phyloP scores from a whole-genome alignment of 805 yeast genomes.

The Starmerella stigmatis region DNA sequence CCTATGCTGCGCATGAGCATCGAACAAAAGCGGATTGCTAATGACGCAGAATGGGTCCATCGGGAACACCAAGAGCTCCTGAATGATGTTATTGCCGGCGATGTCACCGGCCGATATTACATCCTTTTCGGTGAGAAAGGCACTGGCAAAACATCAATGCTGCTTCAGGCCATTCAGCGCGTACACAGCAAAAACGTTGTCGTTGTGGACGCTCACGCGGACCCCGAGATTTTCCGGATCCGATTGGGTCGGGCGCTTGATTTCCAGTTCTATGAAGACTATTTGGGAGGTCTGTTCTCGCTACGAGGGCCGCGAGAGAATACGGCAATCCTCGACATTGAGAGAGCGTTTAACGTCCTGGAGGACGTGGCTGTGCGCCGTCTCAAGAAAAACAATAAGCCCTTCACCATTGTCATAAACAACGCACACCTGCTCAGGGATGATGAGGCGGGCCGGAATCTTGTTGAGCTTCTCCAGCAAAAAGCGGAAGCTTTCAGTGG shows the following conservation, averaged over 20 bases:
- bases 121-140: slow-evolving; percentile 76
- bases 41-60: slow-evolving; percentile 47
- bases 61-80: slow-evolving; percentile 56
- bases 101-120: slow-evolving; percentile 57
- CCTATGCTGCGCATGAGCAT: slow-evolving; percentile 51
- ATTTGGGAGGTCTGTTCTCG: slow-evolving; percentile 69
- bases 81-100: slow-evolving; percentile 57
- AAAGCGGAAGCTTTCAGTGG: slow-evolving; percentile 73
- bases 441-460: slow-evolving; percentile 59
- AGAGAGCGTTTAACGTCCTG: slow-evolving; percentile 64
- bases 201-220: slow-evolving; percentile 71
- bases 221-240: slow-evolving; percentile 70
- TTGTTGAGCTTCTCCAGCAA: slow-evolving; percentile 68
- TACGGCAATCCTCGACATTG: slow-evolving; percentile 59
- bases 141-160: slow-evolving; percentile 70
- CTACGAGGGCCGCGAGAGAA: slow-evolving; percentile 79
- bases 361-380: slow-evolving; percentile 57
- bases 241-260: slow-evolving; percentile 66
- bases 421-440: slow-evolving; percentile 65
- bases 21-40: slow-evolving; percentile 29
- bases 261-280: slow-evolving; percentile 67
- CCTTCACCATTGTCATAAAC: slow-evolving; percentile 61
- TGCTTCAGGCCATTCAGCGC: slow-evolving; percentile 58
- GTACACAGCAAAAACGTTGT: slow-evolving; percentile 55
- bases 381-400: slow-evolving; percentile 35